A percentile compares a stretch with the other conserved stretches of the same genome.
These are phyloP conservation scores for Eucalyptus lansdowneana DNA, from an alignment of 345 rosid genomes.

Conservation along the genomic window DNA sequence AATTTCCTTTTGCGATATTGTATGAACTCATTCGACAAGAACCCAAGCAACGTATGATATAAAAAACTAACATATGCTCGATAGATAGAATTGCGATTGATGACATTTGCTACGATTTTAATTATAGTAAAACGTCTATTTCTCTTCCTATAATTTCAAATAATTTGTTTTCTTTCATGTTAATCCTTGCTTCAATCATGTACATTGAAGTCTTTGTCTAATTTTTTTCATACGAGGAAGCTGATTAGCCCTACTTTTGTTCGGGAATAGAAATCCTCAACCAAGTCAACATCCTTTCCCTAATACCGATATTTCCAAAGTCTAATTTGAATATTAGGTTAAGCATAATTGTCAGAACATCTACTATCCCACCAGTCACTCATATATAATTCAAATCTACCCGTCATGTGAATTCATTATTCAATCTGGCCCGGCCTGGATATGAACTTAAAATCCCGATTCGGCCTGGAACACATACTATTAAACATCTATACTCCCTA, in stretches of 20 bases:
- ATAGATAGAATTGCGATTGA: not conserved
- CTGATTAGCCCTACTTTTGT: not conserved
- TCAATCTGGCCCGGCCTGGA: not conserved
- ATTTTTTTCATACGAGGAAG: not conserved
- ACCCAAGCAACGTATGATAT: not conserved
- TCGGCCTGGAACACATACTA: not conserved
- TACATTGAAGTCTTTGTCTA: not conserved
- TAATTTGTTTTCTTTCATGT: not conserved
- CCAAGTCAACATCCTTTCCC: not conserved
- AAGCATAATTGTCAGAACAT: not conserved
- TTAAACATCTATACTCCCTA: not conserved
- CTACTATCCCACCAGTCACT: not conserved
- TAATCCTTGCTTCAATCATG: not conserved
- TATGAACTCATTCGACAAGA: not conserved
- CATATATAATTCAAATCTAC: not conserved
- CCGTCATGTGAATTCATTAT: not conserved
- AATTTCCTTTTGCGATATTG: not conserved
- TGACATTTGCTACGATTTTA: not conserved
- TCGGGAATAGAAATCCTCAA: not conserved
- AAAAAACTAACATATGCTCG: not conserved
- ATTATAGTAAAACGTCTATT: not conserved
- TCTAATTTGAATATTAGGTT: not conserved
- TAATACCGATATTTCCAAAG: not conserved
- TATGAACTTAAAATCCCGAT: not conserved
- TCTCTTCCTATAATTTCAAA: not conserved